A percentile compares a stretch with the other conserved stretches of the same genome.
These are phyloP conservation scores for Tolypocladium ophioglossoides DNA, from an alignment of 2,329 filamentous ascomycete genomes.

Conservation along the genomic window DNA sequence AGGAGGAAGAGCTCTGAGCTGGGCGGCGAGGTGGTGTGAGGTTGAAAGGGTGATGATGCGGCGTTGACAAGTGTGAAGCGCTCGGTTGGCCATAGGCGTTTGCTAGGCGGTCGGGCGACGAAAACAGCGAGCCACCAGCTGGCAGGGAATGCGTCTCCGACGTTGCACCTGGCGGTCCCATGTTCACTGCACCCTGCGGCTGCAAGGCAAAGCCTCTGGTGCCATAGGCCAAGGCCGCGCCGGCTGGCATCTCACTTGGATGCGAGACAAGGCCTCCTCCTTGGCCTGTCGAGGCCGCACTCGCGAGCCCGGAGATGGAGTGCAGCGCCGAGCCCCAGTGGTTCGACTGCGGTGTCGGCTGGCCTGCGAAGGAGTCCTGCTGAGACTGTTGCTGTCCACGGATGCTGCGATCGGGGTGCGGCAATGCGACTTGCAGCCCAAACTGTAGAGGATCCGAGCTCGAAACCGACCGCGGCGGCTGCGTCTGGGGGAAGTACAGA, in stretches of 20 bases:
- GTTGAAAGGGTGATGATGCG: constrained; percentile 5
- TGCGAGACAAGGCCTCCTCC: background rate
- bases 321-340: constrained; percentile 1
- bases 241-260: background rate
- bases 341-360: background rate
- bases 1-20: background rate
- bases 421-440: constrained; percentile 10
- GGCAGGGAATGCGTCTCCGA: constrained; percentile 11
- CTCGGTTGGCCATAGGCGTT: constrained; percentile 9
- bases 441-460: constrained; percentile 11
- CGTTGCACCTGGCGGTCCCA: constrained; percentile 7
- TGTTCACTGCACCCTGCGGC: background rate
- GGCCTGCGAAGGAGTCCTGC: constrained; percentile 6
- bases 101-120: constrained; percentile 8
- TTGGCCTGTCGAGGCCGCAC: background rate
- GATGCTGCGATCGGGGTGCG: constrained; percentile 12
- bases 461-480: constrained; percentile 6
- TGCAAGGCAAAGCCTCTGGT: background rate
- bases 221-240: background rate
- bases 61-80: constrained; percentile 6
- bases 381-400: constrained; percentile 3
- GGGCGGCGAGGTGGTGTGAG: constrained; percentile 2
- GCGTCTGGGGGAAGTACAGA: constrained; percentile 10
- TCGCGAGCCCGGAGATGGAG: background rate
- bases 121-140: constrained; percentile 3